These are phyloP conservation scores for Vigna trinervia DNA, from an alignment of 306 rosid genomes.

Conservation along the genomic window DNA sequence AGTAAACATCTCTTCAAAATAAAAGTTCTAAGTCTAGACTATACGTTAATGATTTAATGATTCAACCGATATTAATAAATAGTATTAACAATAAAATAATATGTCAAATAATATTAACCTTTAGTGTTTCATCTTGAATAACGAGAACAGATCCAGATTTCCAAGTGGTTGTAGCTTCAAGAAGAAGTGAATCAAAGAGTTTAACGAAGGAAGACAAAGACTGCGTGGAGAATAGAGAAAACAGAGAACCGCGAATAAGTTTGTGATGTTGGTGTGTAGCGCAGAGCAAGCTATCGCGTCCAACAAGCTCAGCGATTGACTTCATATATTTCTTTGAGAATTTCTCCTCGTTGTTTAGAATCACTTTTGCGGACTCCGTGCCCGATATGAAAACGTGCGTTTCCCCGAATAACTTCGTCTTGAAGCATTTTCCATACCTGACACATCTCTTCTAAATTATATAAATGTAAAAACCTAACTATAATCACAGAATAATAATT, in stretches of 20 bases:
- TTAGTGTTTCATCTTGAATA: constrained; percentile 70
- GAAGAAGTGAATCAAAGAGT: constrained; percentile 59
- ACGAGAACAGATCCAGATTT: constrained; percentile 50
- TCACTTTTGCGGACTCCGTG: constrained; percentile 64
- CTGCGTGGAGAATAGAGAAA: constrained; percentile 53
- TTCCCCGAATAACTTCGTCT: constrained; percentile 74
- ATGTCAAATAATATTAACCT: constrained; percentile 39
- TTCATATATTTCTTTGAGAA: constrained; percentile 76
- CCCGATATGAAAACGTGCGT: constrained; percentile 78
- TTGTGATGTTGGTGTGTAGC: constrained; percentile 73
- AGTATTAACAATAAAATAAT: too few species aligned
- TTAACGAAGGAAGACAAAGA: constrained; percentile 57
- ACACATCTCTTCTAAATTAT: too few species aligned
- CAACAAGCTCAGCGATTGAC: constrained; percentile 70
- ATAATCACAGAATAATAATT: too few species aligned
- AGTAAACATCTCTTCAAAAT: too few species aligned
- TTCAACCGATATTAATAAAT: too few species aligned
- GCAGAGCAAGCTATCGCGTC: constrained; percentile 69
- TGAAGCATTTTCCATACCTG: constrained; percentile 83
- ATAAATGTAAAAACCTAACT: too few species aligned
- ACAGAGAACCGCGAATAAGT: constrained; percentile 60
- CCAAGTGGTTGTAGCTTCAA: constrained; percentile 61
- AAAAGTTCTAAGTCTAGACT: too few species aligned
- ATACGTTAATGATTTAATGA: too few species aligned
- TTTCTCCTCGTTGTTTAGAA: constrained; percentile 65